Evolutionary conservation across 2,329 filamentous ascomycete species (phyloP), one percentile per base, ranked within the genome.

Genomic region (Aspergillus chevalieri): DNA sequence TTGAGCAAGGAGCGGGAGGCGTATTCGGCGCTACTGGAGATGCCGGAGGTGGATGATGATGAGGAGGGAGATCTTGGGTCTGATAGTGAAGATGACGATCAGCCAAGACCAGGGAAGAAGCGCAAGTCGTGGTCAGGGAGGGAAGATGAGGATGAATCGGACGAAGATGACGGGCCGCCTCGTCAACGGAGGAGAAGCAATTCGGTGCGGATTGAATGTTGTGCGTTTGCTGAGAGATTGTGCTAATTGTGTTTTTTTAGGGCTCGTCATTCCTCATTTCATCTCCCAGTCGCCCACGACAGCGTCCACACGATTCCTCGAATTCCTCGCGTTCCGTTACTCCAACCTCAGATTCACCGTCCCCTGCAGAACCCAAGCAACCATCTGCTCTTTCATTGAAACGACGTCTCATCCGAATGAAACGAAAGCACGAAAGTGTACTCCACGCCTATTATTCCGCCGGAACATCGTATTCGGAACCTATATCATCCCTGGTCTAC

Each of bases 401-500:
- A 53, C 81, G 83, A 56, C 84, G 85, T 43, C 77, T 97, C 3
- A 69, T 94, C 34, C 83, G 83, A 51, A 75, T 96, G 58, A 84
- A 88, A 48, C 78, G 82, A 52, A 86, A 91, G 60, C 85, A 96
- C 57, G 88, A 95, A 67, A 69, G 73, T 0, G 77, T 91, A 1
- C 75, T 97, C 34, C 82, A 86, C 45, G 79, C 82, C 54, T 97
- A 98, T 71, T 96, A 97, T 72, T 80, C 83, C 24, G 79, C 89
- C 26, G 93, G 93, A 38, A 85, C 88, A 2, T 95, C 90, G 2
- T 96, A 95, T 65, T 92, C 92, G 0, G 93, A 98, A 65, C 93
- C 93, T 1, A 88, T 97, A 48, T 93, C 91, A 0, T 95, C 91
- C 0, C 85, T 97, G 73, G 82, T 96, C 64, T 98, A 97, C 69